phyloP scores from a whole-genome alignment of 192 early-diverging fungal genomes.

The Chytriomyces sp. region DNA sequence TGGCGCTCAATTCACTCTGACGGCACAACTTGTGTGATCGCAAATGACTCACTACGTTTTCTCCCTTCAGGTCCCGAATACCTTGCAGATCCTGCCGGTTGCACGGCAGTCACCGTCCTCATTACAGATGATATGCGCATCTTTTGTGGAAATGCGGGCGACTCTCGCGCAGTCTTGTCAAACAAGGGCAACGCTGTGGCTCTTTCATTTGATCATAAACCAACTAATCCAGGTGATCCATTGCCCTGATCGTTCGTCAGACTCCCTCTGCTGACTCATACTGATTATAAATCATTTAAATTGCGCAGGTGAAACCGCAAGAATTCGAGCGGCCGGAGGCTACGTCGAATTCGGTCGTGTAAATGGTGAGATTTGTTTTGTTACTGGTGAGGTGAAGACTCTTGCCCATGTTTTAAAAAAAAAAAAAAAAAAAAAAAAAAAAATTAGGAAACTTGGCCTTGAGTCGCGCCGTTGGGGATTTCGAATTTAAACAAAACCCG shows the following conservation, averaged over 20 bases:
- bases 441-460: conserved; percentile 85
- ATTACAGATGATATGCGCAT: conserved; percentile 82
- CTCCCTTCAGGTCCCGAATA: conserved; percentile 69
- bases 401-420: conserved; percentile 9
- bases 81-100: conserved; percentile 86
- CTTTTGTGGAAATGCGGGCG: conserved; percentile 93
- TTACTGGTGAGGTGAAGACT: neutral
- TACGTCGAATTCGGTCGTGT: conserved; percentile 99
- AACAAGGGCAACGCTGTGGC: conserved; percentile 73
- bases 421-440: conserved; percentile 29
- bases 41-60: too few relatives aligned
- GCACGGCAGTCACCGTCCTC: conserved; percentile 91
- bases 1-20: too few relatives aligned
- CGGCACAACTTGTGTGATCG: too few relatives aligned
- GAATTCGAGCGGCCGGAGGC: conserved; percentile 90
- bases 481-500: conserved; percentile 95
- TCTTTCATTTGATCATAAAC: conserved; percentile 96
- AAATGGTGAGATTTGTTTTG: conserved; percentile 70
- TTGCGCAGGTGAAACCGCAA: conserved; percentile 69
- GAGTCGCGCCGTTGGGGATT: conserved; percentile 96
- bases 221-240: conserved; percentile 66
- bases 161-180: conserved; percentile 91
- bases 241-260: conserved; percentile 3
- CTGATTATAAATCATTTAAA: neutral
- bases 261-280: neutral